Conservation (phyloP, 345 rosid genomes). For the Sisymbrium altissimum region DNA sequence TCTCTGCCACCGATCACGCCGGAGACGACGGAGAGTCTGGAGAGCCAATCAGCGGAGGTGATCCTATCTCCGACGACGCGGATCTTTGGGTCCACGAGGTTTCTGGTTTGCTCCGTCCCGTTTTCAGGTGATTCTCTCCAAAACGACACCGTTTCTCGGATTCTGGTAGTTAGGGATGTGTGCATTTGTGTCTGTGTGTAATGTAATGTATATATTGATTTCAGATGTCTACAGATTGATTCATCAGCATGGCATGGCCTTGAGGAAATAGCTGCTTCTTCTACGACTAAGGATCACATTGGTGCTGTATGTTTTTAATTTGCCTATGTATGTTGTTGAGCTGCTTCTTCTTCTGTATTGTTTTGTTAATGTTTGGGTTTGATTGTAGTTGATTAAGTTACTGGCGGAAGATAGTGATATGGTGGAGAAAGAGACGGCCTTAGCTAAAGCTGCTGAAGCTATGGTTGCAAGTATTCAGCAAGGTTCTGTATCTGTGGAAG, state of each 20-base stretch:
- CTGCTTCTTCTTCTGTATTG: not conserved
- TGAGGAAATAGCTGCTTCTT: constrained; percentile 75
- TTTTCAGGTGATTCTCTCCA: constrained; percentile 53
- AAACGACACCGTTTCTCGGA: not conserved
- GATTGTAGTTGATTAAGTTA: constrained; percentile 65
- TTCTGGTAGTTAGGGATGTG: not conserved
- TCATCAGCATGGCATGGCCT: constrained; percentile 76
- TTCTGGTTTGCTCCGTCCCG: constrained; percentile 77
- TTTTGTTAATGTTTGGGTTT: not conserved
- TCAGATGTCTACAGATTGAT: constrained; percentile 70
- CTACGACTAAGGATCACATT: constrained; percentile 69
- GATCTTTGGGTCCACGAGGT: constrained; percentile 74
- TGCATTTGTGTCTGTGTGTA: not conserved
- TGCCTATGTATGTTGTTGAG: not conserved
- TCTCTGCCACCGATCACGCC: constrained; percentile 14
- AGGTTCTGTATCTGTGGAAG: constrained; percentile 47
- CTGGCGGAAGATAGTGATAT: constrained; percentile 56
- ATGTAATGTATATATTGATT: not conserved
- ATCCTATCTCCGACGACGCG: constrained; percentile 58
- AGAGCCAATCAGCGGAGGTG: constrained; percentile 38
- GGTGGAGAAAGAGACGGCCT: constrained; percentile 59
- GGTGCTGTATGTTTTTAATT: constrained; percentile 63
- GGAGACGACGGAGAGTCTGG: constrained; percentile 16
- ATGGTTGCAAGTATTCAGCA: constrained; percentile 50
- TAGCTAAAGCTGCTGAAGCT: constrained; percentile 70